These are phyloP conservation scores for Brassica cretica DNA, from an alignment of 345 rosid genomes.

Conservation along the genomic window DNA sequence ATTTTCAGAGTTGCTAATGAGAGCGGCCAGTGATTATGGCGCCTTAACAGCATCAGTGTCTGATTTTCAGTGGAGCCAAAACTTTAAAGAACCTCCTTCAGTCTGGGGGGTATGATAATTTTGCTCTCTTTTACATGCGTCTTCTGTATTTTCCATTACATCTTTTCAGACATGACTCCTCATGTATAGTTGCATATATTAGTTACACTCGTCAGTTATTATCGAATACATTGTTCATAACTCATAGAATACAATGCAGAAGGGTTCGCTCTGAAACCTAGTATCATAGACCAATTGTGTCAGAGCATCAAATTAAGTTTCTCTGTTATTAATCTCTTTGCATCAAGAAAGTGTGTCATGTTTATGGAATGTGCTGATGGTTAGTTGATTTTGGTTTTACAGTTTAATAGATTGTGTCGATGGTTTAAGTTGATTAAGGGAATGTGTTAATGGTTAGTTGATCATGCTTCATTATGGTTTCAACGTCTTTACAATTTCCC, in stretches of 20 bases:
- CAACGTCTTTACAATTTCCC: background rate
- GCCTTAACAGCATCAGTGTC: constrained; percentile 86
- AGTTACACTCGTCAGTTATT: background rate
- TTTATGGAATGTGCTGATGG: background rate
- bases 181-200: background rate
- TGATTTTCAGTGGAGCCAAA: constrained; percentile 98
- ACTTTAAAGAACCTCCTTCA: constrained; percentile 94
- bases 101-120: constrained; percentile 83
- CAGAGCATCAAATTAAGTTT: background rate
- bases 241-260: background rate
- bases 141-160: constrained; percentile 9
- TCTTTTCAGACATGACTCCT: background rate
- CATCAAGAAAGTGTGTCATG: background rate
- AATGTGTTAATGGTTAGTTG: background rate
- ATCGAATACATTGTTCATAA: background rate
- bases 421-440: background rate
- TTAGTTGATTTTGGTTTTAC: background rate
- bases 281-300: background rate
- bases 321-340: background rate
- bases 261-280: background rate
- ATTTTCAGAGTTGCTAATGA: constrained; percentile 93
- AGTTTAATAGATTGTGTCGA: background rate
- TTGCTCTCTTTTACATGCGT: constrained; percentile 20
- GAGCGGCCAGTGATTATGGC: constrained; percentile 97
- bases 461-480: background rate